Evolutionary conservation across 176 grass and related monocot genomes (phyloP).

Genomic region (Aegilops tauschii): DNA sequence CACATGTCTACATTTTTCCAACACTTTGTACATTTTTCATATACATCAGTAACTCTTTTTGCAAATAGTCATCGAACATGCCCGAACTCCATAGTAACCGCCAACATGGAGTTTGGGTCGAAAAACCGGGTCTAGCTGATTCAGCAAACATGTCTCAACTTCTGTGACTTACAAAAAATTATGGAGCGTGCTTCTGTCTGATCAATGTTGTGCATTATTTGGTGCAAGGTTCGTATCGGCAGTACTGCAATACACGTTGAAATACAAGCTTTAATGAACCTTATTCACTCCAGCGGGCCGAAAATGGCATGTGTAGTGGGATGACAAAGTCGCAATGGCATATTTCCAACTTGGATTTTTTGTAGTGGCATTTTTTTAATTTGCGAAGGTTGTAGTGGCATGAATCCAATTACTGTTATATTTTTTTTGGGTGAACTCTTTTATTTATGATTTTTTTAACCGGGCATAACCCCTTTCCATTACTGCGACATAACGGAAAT

Average conservation of each 20-base stretch:
- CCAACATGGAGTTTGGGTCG: too few relatives aligned
- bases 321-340: background rate
- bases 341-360: background rate
- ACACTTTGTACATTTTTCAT: too few relatives aligned
- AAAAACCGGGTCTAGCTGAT: too few relatives aligned
- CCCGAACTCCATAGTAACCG: too few relatives aligned
- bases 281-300: background rate
- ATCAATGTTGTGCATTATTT: background rate
- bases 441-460: background rate
- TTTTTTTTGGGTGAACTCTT: background rate
- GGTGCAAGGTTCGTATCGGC: background rate
- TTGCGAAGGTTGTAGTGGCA: background rate
- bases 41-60: too few relatives aligned
- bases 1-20: too few relatives aligned
- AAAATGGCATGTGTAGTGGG: background rate
- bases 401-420: background rate
- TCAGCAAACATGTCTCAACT: too few relatives aligned
- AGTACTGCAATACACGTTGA: background rate
- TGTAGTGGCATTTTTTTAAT: background rate
- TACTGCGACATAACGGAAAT: too few relatives aligned
- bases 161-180: too few relatives aligned
- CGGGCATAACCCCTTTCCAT: too few relatives aligned
- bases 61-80: too few relatives aligned
- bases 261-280: background rate
- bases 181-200: background rate